Percentiles rank a stretch among this genome's conserved stretches.
phyloP scores from a whole-genome alignment of 371 early-diverging fungal genomes.

The Batrachochytrium dendrobatidis region DNA sequence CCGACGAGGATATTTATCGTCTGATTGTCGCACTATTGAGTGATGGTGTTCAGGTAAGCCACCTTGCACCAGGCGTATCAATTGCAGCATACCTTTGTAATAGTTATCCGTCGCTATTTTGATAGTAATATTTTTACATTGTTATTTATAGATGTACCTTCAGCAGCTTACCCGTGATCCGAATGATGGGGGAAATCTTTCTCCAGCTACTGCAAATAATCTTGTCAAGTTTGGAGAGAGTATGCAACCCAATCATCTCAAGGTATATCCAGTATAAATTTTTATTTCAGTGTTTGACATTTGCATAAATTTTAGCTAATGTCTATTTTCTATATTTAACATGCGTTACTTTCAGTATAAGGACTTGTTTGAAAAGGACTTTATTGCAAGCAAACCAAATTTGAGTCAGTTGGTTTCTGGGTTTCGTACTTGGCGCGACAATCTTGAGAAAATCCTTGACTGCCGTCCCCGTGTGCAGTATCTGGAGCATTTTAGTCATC shows the following conservation, averaged over 20 bases:
- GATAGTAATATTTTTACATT: background rate
- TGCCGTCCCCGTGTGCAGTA: constrained; percentile 71
- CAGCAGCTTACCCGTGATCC: constrained; percentile 39
- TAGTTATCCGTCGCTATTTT: no score
- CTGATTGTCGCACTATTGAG: constrained; percentile 80
- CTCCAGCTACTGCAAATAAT: constrained; percentile 72
- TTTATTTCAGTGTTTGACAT: no score
- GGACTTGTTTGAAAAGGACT: constrained; percentile 82
- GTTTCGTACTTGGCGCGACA: constrained; percentile 78
- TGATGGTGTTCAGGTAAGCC: constrained; percentile 75
- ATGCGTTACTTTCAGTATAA: constrained; percentile 38
- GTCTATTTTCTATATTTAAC: no score
- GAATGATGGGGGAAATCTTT: constrained; percentile 56
- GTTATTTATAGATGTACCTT: constrained; percentile 15
- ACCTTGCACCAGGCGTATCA: background rate
- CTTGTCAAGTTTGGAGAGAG: constrained; percentile 77
- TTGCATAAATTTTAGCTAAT: no score
- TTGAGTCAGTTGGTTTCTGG: constrained; percentile 71
- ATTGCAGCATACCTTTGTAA: background rate
- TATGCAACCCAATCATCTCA: constrained; percentile 65
- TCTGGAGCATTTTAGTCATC: constrained; percentile 78
- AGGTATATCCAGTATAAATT: constrained; percentile 17
- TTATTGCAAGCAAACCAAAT: constrained; percentile 72
- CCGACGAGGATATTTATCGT: constrained; percentile 94
- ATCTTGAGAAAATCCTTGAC: constrained; percentile 77